Evolutionary conservation across 2,329 filamentous ascomycete species (phyloP).

Genomic region (Coniochaeta sp.): DNA sequence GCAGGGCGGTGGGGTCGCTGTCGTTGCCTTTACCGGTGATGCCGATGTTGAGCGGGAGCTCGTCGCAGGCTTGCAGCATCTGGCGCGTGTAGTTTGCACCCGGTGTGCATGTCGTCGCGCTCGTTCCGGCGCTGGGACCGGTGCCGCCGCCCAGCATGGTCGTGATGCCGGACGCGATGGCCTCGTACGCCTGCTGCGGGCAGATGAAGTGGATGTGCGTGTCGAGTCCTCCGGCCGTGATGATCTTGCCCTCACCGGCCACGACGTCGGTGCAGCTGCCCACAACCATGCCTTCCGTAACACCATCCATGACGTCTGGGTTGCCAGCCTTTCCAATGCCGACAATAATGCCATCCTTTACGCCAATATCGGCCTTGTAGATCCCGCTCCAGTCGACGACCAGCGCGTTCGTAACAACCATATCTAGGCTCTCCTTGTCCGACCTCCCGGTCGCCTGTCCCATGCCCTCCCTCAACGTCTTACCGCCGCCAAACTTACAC

Average conservation of each 20-base stretch:
- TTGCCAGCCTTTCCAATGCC: slow-evolving; percentile 94
- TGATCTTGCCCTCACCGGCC: slow-evolving; percentile 81
- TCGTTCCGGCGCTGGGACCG: slow-evolving; percentile 81
- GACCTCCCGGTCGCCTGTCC: slow-evolving; percentile 76
- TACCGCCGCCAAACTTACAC: slow-evolving; percentile 91
- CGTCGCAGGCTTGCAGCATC: slow-evolving; percentile 85
- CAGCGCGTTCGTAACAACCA: slow-evolving; percentile 83
- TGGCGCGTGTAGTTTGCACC: slow-evolving; percentile 74
- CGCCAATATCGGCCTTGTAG: slow-evolving; percentile 92
- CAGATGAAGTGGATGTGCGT: slow-evolving; percentile 93
- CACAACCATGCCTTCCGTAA: slow-evolving; percentile 70
- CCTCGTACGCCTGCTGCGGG: slow-evolving; percentile 81
- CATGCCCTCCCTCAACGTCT: slow-evolving; percentile 92
- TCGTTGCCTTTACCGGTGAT: slow-evolving; percentile 96
- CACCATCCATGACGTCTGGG: slow-evolving; percentile 92
- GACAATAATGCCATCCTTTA: slow-evolving; percentile 79
- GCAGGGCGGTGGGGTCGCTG: slow-evolving; percentile 59
- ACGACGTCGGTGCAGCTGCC: slow-evolving; percentile 89
- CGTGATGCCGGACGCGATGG: slow-evolving; percentile 78
- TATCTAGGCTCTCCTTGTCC: slow-evolving; percentile 68
- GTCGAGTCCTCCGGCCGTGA: slow-evolving; percentile 87
- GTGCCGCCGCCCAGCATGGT: slow-evolving; percentile 88
- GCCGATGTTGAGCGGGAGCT: slow-evolving; percentile 76
- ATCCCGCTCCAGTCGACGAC: slow-evolving; percentile 90
- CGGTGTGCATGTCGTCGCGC: slow-evolving; percentile 89